Evolutionary conservation across 2,329 filamentous ascomycete species (phyloP).

Genomic region (Setomelanomma holmii): DNA sequence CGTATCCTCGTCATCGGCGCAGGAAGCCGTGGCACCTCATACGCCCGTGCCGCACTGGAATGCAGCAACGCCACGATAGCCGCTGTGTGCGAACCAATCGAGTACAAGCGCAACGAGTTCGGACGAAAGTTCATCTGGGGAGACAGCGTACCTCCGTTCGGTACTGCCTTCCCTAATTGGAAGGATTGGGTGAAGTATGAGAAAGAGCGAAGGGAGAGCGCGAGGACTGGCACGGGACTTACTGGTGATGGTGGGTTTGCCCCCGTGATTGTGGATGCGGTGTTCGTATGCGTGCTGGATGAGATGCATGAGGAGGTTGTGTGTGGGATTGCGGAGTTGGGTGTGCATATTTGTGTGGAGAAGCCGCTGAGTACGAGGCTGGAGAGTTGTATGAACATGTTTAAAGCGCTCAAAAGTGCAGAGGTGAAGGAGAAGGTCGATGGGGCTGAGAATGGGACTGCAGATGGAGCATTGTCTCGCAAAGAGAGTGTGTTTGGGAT

Average conservation of each 20-base stretch:
- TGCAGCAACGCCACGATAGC: constrained; percentile 66
- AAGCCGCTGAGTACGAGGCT: constrained; percentile 88
- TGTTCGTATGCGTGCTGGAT: constrained; percentile 80
- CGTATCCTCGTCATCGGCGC: constrained; percentile 49
- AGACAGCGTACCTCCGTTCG: constrained; percentile 56
- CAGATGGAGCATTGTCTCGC: constrained; percentile 1
- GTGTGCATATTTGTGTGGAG: constrained; percentile 89
- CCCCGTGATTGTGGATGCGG: constrained; percentile 55
- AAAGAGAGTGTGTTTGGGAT: constrained; percentile 75
- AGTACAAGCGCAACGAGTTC: constrained; percentile 76
- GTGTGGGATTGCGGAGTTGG: constrained; percentile 70
- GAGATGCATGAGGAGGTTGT: constrained; percentile 87
- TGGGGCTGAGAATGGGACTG: constrained; percentile 21
- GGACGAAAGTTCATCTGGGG: constrained; percentile 78
- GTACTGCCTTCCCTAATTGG: constrained; percentile 78
- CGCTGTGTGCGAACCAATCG: constrained; percentile 81
- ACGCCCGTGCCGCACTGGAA: constrained; percentile 32
- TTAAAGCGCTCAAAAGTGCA: constrained; percentile 58
- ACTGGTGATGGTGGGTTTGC: constrained; percentile 27
- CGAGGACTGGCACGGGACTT: constrained; percentile 17
- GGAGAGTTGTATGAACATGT: constrained; percentile 78
- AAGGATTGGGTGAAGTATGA: constrained; percentile 79
- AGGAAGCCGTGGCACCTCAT: constrained; percentile 47
- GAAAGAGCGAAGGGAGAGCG: constrained; percentile 62
- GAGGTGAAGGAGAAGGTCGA: constrained; percentile 29